Evolutionary conservation across 768 basidiomycete genomes (phyloP).

Genomic region (Dendrothele bispora): DNA sequence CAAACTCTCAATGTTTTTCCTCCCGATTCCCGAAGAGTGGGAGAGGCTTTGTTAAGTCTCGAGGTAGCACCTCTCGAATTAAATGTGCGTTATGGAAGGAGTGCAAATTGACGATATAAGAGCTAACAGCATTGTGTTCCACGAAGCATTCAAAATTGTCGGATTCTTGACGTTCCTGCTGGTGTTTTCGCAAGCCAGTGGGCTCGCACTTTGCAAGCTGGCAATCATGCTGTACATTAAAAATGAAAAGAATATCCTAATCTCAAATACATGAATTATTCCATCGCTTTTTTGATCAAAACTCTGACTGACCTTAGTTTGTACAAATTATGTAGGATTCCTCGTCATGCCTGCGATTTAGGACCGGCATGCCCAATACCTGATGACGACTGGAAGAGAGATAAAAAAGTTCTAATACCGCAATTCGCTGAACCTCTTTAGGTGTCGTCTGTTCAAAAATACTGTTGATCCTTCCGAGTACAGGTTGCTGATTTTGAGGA

Average conservation of each 20-base stretch:
- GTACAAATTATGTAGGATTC: not conserved
- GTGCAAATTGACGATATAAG: conserved; percentile 2
- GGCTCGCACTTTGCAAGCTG: not conserved
- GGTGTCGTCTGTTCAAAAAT: not conserved
- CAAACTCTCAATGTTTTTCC: not conserved
- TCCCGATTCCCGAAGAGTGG: not conserved
- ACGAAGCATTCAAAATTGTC: conserved; percentile 1
- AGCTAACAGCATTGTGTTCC: conserved; percentile 1
- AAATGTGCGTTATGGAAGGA: conserved; percentile 6
- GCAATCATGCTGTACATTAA: not conserved
- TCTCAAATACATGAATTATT: not conserved
- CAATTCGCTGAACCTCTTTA: not conserved
- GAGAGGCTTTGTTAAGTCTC: not conserved
- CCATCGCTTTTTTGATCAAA: not conserved
- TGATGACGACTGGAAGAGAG: not conserved
- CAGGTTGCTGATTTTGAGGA: no score
- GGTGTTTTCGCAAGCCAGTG: not conserved
- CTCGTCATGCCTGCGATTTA: not conserved
- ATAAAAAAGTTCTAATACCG: not conserved
- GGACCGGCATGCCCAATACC: not conserved
- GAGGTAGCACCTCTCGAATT: conserved; percentile 2
- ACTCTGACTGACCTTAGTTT: not conserved
- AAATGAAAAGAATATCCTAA: not conserved
- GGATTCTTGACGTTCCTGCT: not conserved
- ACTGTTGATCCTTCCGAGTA: not conserved